phyloP scores from a whole-genome alignment of 2,329 filamentous ascomycete species.

The Lachnellula subtilissima region DNA sequence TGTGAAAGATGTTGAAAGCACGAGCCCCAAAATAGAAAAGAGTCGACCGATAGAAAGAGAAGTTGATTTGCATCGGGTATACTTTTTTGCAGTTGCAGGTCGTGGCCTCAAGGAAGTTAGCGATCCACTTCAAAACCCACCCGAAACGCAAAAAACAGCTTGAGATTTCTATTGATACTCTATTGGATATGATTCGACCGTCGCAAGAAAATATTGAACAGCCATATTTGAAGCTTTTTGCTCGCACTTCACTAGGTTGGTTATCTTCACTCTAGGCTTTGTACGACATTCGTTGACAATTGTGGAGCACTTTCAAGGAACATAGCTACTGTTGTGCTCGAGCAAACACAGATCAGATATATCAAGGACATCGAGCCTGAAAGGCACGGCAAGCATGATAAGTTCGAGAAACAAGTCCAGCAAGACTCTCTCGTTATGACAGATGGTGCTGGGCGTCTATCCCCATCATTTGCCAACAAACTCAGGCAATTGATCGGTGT shows the following conservation, averaged over 20 bases:
- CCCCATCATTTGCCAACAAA: constrained; percentile 49
- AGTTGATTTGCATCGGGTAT: constrained; percentile 40
- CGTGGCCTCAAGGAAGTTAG: background rate
- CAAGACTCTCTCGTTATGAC: constrained; percentile 48
- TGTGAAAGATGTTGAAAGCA: constrained; percentile 14
- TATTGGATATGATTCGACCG: constrained; percentile 38
- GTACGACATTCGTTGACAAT: too few relatives aligned
- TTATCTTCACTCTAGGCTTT: too few relatives aligned
- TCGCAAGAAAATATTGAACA: constrained; percentile 41
- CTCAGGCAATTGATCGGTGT: constrained; percentile 50
- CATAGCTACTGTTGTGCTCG: constrained; percentile 36
- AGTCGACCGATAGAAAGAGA: constrained; percentile 27
- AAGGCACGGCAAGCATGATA: background rate
- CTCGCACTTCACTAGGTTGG: constrained; percentile 40
- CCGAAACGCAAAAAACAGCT: constrained; percentile 43
- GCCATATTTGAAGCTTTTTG: constrained; percentile 52
- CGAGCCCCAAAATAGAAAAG: constrained; percentile 29
- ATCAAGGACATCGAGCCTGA: constrained; percentile 23
- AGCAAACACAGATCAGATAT: constrained; percentile 41
- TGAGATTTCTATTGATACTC: too few relatives aligned
- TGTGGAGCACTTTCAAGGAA: constrained; percentile 42
- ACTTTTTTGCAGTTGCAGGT: constrained; percentile 52
- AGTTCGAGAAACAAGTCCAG: too few relatives aligned
- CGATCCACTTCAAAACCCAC: constrained; percentile 29
- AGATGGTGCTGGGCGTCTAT: constrained; percentile 63